These are phyloP conservation scores for Oemleria cerasiformis DNA, from an alignment of 306 rosid genomes.

Conservation along the genomic window DNA sequence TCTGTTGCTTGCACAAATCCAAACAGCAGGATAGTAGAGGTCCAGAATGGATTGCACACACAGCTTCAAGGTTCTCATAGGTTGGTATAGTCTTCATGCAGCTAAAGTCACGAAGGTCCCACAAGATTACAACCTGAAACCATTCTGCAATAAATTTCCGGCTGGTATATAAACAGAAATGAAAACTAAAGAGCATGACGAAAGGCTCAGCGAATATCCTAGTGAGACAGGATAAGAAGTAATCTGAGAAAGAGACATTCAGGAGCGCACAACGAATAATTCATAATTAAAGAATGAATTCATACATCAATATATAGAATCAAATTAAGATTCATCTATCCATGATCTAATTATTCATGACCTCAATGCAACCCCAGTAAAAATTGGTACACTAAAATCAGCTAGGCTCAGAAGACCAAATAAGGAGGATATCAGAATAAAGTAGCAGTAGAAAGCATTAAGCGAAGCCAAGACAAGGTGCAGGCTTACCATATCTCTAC, in stretches of 20 bases:
- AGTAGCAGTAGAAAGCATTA: neutral
- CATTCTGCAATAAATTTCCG: slow-evolving; percentile 21
- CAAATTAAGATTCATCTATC: neutral
- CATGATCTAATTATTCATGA: neutral
- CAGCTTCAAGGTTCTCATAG: slow-evolving; percentile 86
- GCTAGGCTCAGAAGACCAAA: neutral
- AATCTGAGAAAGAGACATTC: neutral
- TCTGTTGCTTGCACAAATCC: slow-evolving; percentile 29
- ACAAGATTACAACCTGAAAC: slow-evolving; percentile 81
- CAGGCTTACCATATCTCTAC: slow-evolving; percentile 78
- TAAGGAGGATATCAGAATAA: neutral
- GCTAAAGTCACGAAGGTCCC: slow-evolving; percentile 80
- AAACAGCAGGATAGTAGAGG: slow-evolving; percentile 53
- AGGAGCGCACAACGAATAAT: neutral
- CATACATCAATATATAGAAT: neutral
- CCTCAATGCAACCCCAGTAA: neutral
- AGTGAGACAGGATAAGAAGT: neutral
- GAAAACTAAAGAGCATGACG: neutral
- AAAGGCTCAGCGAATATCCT: neutral
- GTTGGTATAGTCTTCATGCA: slow-evolving; percentile 81
- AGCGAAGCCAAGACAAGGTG: neutral
- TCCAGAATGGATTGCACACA: slow-evolving; percentile 53
- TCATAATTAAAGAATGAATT: neutral
- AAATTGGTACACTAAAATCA: neutral
- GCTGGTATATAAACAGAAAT: neutral